Percentiles rank a stretch among this genome's conserved stretches.
Evolutionary conservation across 2,329 filamentous ascomycete species (phyloP).

Genomic region (Sarocladiaceae sp.): DNA sequence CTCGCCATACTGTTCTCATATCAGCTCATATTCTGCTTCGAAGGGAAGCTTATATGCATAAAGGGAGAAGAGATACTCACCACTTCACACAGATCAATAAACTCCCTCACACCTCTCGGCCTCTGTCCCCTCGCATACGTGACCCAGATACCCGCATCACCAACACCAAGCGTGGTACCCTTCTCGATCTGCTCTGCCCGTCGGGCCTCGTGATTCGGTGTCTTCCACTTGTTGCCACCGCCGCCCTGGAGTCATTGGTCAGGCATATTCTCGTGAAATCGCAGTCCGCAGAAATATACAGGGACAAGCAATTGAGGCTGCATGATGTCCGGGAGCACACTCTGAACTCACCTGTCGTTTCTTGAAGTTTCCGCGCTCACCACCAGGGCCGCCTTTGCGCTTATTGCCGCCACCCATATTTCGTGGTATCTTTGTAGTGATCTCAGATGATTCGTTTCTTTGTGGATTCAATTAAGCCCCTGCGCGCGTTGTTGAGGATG

Average conservation of each 20-base stretch:
- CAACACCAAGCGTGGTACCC: slow-evolving; percentile 53
- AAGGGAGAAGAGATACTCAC: slow-evolving; percentile 34
- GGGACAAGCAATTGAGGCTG: neutral
- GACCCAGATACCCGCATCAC: slow-evolving; percentile 73
- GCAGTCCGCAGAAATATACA: too few relatives aligned
- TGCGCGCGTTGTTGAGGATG: too few relatives aligned
- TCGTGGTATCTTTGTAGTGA: neutral
- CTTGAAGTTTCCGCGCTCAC: slow-evolving; percentile 25
- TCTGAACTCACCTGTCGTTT: slow-evolving; percentile 34
- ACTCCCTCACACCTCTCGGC: slow-evolving; percentile 63
- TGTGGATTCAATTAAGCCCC: too few relatives aligned
- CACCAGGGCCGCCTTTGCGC: slow-evolving; percentile 28
- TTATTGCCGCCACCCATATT: slow-evolving; percentile 31
- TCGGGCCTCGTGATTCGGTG: slow-evolving; percentile 53
- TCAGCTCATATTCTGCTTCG: too few relatives aligned
- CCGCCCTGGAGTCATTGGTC: neutral
- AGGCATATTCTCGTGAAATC: too few relatives aligned
- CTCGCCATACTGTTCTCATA: slow-evolving; percentile 55
- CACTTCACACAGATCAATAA: slow-evolving; percentile 62
- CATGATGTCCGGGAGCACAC: too few relatives aligned
- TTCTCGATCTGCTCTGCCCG: slow-evolving; percentile 34
- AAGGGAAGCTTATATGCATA: neutral
- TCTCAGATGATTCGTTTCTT: too few relatives aligned
- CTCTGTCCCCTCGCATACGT: slow-evolving; percentile 72
- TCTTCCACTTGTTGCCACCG: slow-evolving; percentile 55